Conservation (phyloP, 2,329 filamentous ascomycete species). For the Rutstroemia sp. region DNA sequence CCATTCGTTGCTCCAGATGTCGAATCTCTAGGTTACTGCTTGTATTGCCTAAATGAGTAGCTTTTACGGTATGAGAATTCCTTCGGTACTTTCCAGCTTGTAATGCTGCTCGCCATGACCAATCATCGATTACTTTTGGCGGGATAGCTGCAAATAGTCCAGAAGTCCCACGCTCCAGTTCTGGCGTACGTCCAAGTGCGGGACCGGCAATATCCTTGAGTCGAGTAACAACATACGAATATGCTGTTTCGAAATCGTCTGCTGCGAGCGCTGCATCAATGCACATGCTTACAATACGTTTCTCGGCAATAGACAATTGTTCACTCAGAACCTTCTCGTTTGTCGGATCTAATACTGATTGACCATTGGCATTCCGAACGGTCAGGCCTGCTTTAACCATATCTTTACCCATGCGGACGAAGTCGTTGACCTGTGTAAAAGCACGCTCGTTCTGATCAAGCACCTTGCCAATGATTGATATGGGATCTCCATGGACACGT, state of each 20-base stretch:
- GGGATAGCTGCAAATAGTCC: constrained; percentile 19
- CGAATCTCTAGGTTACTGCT: constrained; percentile 56
- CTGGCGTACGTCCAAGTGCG: constrained; percentile 16
- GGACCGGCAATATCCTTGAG: constrained; percentile 39
- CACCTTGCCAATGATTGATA: constrained; percentile 65
- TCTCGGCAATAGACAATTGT: constrained; percentile 40
- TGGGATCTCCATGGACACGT: constrained; percentile 67
- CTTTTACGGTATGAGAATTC: constrained; percentile 43
- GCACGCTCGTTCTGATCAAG: constrained; percentile 68
- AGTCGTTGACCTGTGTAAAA: constrained; percentile 68
- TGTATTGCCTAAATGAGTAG: constrained; percentile 53
- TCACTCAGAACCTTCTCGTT: constrained; percentile 24
- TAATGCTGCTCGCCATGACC: constrained; percentile 73
- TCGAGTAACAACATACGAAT: constrained; percentile 72
- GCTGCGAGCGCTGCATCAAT: constrained; percentile 69
- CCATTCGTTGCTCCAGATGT: constrained; percentile 72
- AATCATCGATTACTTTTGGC: constrained; percentile 44
- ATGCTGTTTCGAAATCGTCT: constrained; percentile 79
- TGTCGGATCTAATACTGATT: background rate
- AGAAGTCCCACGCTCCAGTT: constrained; percentile 14
- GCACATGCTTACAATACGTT: constrained; percentile 71
- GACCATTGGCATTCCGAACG: constrained; percentile 9
- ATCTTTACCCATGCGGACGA: constrained; percentile 60
- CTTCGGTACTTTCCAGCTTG: constrained; percentile 69
- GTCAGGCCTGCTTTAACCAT: constrained; percentile 54